Evolutionary conservation across 345 rosid species (phyloP).

Genomic region (Citrus inodora): DNA sequence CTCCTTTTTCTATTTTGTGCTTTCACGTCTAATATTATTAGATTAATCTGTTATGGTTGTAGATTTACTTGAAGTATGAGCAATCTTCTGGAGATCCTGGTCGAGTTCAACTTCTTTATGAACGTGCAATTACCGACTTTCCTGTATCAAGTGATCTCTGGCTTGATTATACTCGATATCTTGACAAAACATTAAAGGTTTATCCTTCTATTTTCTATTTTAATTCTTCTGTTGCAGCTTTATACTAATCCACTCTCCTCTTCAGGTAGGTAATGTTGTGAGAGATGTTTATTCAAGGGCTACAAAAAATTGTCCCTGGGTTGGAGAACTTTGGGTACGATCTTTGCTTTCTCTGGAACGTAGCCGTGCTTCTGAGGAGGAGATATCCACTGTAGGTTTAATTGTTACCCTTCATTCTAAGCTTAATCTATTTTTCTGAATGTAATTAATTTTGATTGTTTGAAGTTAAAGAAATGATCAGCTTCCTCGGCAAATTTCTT

Average conservation of each 20-base stretch:
- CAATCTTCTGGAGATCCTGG: slow-evolving; percentile 76
- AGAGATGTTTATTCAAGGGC: slow-evolving; percentile 76
- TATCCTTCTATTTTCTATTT: slow-evolving; percentile 6
- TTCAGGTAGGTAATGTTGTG: slow-evolving; percentile 69
- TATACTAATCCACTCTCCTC: slow-evolving; percentile 25
- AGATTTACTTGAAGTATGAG: slow-evolving; percentile 85
- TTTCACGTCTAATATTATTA: not conserved
- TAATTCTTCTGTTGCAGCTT: not conserved
- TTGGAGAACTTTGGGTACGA: slow-evolving; percentile 81
- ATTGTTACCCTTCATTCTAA: slow-evolving; percentile 5
- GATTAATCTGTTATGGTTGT: slow-evolving; percentile 23
- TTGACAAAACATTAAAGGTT: slow-evolving; percentile 91
- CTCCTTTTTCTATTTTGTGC: too few species aligned
- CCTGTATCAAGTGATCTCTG: slow-evolving; percentile 86
- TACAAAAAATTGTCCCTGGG: slow-evolving; percentile 82
- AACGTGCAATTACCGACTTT: slow-evolving; percentile 77
- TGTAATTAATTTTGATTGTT: not conserved
- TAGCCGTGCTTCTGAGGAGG: slow-evolving; percentile 56
- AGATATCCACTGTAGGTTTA: slow-evolving; percentile 61
- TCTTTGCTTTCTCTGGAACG: slow-evolving; percentile 63
- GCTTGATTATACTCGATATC: slow-evolving; percentile 72
- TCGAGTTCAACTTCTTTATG: slow-evolving; percentile 81
- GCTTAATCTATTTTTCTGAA: not conserved
- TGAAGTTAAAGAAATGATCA: not conserved
- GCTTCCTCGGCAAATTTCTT: not conserved